These are phyloP conservation scores for Mortierella sp. DNA, from an alignment of 371 early-diverging fungal species.

Conservation along the genomic window DNA sequence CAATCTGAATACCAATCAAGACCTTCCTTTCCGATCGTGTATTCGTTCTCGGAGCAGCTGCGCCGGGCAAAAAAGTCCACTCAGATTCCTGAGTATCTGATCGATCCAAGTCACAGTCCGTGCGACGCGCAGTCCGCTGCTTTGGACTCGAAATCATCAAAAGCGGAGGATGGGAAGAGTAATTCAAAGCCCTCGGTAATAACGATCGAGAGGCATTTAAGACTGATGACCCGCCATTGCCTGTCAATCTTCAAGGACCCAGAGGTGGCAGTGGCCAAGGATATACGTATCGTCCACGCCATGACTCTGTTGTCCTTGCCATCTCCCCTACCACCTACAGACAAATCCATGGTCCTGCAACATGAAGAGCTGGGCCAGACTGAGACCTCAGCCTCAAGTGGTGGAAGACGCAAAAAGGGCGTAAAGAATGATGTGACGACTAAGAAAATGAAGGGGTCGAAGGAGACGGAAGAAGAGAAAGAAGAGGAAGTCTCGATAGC, in stretches of 20 bases:
- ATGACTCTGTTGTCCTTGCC: slow-evolving; percentile 2
- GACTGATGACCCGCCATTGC: slow-evolving; percentile 23
- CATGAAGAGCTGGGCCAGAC: neutral
- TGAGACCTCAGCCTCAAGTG: neutral
- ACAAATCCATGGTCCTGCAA: neutral
- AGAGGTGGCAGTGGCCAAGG: slow-evolving; percentile 17
- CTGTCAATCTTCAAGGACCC: slow-evolving; percentile 26
- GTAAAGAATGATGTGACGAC: no score
- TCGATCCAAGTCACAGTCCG: no score
- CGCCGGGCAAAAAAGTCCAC: neutral
- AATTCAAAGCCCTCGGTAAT: neutral
- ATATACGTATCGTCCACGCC: slow-evolving; percentile 18
- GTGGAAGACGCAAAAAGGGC: no score
- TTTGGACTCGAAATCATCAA: no score
- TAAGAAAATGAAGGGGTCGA: neutral
- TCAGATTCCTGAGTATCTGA: no score
- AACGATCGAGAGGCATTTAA: slow-evolving; percentile 26
- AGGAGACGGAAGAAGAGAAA: neutral
- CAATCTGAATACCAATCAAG: neutral
- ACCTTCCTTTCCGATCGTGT: slow-evolving; percentile 34
- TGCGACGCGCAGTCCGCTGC: no score
- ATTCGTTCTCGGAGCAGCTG: slow-evolving; percentile 31
- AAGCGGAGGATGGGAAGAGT: no score
- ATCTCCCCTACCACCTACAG: no score
- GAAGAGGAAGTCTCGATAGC: neutral